Base-by-base conservation (phyloP, 2,329 filamentous ascomycete species). In the Diaporthe australafricana region DNA sequence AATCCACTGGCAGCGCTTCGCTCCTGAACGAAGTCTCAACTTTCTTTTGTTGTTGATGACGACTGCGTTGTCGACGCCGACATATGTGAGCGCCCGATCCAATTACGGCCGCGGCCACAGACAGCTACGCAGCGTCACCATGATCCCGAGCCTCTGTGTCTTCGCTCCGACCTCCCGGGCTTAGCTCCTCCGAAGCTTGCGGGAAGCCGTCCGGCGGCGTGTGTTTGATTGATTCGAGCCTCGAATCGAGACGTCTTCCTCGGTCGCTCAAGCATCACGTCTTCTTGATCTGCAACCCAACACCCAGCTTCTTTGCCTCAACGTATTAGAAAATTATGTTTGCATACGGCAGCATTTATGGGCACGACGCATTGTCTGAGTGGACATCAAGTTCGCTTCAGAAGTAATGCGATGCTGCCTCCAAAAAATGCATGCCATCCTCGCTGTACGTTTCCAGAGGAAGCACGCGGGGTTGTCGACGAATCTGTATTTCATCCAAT, bases 11-110 rank as follows among this genome's bases (percentile, higher is more conserved):
- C 52, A 62, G 62, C 47, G 68, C 60, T 73, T 73, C 35, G 55
- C 62, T 63, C 60, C 45, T 67, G 68, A 73, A 73, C 71, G 71
- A 73, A 50, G 55, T 16, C 38, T 14, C 20, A 60, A 45, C 27
- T 35, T 38, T 42, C 11, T 60, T 35, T 35, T 5, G 9, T 55
- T 35, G 27, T 22, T 30, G 45, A 42, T 40, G 53, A 50, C 47
- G n/a, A 57, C 27, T 60, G 32, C 55, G 55, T 5, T 35, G 35
- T 50, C 32, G 25, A 38, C 30, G 66, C 53, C 55, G 42, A 35
- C 32, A 47, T 42, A 50, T 22, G 42, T 50, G 67, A 20, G 53
- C 9, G 55, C 53, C 66, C 67, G 25, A 22, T 17, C 45, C 45
- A 40, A 35, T 56, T 60, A 62, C 67, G 53, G 67, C 55, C 67